phyloP scores from a whole-genome alignment of 768 basidiomycete genomes.

The Boletellus ananas region DNA sequence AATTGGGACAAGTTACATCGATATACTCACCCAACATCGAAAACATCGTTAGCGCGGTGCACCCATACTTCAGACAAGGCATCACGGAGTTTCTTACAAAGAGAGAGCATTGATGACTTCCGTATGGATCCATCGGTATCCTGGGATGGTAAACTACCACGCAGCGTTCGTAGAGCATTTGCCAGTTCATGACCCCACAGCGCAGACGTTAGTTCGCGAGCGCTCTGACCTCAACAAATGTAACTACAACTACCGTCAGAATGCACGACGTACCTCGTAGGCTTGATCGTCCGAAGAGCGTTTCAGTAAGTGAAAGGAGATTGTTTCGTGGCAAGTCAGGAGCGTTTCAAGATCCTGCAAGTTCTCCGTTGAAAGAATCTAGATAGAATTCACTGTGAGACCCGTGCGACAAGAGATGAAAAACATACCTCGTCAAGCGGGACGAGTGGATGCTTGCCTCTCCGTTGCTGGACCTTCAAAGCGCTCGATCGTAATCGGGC shows the following conservation, averaged over 20 bases:
- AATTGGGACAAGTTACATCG: not conserved
- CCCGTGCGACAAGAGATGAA: not conserved
- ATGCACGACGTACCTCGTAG: constrained; percentile 56
- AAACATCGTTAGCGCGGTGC: constrained; percentile 64
- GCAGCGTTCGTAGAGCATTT: constrained; percentile 56
- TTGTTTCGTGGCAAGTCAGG: constrained; percentile 57
- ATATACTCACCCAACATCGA: constrained; percentile 67
- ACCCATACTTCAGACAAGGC: constrained; percentile 75
- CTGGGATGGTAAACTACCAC: constrained; percentile 46
- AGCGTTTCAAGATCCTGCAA: constrained; percentile 54
- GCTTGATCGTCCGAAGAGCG: constrained; percentile 76
- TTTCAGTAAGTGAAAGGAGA: constrained; percentile 65
- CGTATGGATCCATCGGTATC: constrained; percentile 29
- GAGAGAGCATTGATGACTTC: constrained; percentile 21
- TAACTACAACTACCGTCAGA: not conserved
- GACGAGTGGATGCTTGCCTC: constrained; percentile 40
- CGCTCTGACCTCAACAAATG: constrained; percentile 46
- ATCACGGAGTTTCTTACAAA: constrained; percentile 56
- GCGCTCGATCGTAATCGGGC: constrained; percentile 67
- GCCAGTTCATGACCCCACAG: constrained; percentile 83
- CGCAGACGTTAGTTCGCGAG: constrained; percentile 75
- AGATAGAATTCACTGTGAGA: not conserved
- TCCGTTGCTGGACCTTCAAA: constrained; percentile 34
- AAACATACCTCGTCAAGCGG: constrained; percentile 67
- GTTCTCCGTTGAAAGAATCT: constrained; percentile 56